Conservation (phyloP, 2,329 filamentous ascomycete genomes). For the Plenodomus biglobosus region DNA sequence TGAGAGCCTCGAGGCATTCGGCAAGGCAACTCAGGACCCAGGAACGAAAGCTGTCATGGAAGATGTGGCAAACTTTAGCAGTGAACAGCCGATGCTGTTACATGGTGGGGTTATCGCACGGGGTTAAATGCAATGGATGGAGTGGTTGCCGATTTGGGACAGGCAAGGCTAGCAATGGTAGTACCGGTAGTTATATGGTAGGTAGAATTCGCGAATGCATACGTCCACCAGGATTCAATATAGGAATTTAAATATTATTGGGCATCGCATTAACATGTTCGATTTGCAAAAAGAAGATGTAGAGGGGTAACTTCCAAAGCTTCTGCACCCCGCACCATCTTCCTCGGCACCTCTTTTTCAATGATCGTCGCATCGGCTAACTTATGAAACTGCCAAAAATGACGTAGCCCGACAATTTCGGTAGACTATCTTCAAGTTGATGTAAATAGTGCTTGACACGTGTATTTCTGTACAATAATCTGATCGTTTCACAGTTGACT, state of each 20-base stretch:
- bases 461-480: too few species aligned
- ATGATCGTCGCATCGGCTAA: neutral
- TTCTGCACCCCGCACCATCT: neutral
- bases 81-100: slow-evolving; percentile 36
- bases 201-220: too few species aligned
- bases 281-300: neutral
- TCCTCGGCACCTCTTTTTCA: slow-evolving; percentile 9
- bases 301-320: slow-evolving; percentile 6
- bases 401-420: neutral
- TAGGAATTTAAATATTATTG: too few species aligned
- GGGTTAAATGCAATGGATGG: slow-evolving; percentile 6
- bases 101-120: slow-evolving; percentile 21
- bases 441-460: too few species aligned
- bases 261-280: too few species aligned
- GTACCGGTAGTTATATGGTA: too few species aligned
- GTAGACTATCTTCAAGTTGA: neutral
- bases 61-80: slow-evolving; percentile 42
- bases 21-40: slow-evolving; percentile 20
- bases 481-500: too few species aligned
- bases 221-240: too few species aligned
- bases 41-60: slow-evolving; percentile 40
- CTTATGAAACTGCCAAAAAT: neutral
- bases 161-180: too few species aligned
- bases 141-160: neutral
- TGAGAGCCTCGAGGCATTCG: slow-evolving; percentile 27